Evolutionary conservation across 371 early-diverging fungal species (phyloP).

Genomic region (Rhizomucor pusillus): DNA sequence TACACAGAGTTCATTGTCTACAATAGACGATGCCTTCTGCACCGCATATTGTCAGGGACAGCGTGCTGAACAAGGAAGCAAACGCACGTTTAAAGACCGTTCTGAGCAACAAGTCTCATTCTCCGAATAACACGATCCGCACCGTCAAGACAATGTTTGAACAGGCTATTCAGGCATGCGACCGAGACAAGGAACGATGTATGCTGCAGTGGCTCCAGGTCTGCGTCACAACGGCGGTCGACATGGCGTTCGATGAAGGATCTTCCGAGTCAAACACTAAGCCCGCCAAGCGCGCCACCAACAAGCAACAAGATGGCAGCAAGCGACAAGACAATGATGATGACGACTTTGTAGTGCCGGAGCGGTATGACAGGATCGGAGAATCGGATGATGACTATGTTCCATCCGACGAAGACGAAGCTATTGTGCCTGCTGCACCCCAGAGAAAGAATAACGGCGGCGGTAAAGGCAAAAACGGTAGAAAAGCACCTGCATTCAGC

Average conservation of each 20-base stretch:
- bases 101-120: slow-evolving; percentile 27
- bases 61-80: slow-evolving; percentile 16
- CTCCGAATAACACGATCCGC: slow-evolving; percentile 26
- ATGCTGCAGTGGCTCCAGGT: slow-evolving; percentile 40
- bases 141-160: slow-evolving; percentile 34
- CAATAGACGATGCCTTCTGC: slow-evolving; percentile 28
- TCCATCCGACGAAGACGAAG: slow-evolving; percentile 24
- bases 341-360: slow-evolving; percentile 16
- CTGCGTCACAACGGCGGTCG: slow-evolving; percentile 33
- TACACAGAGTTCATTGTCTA: not conserved
- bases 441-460: not conserved
- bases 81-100: slow-evolving; percentile 19
- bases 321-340: slow-evolving; percentile 13
- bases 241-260: slow-evolving; percentile 21
- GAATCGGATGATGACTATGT: slow-evolving; percentile 41
- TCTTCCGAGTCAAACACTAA: not conserved
- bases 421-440: slow-evolving; percentile 3
- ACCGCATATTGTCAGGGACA: slow-evolving; percentile 13
- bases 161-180: slow-evolving; percentile 21
- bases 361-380: slow-evolving; percentile 18
- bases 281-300: not conserved
- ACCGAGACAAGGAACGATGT: slow-evolving; percentile 26
- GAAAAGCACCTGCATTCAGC: slow-evolving; percentile 1
- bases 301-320: slow-evolving; percentile 8
- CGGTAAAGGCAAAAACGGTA: slow-evolving; percentile 1